Base-by-base conservation (phyloP, 306 rosid genomes). In the apple (Malus domestica) region DNA sequence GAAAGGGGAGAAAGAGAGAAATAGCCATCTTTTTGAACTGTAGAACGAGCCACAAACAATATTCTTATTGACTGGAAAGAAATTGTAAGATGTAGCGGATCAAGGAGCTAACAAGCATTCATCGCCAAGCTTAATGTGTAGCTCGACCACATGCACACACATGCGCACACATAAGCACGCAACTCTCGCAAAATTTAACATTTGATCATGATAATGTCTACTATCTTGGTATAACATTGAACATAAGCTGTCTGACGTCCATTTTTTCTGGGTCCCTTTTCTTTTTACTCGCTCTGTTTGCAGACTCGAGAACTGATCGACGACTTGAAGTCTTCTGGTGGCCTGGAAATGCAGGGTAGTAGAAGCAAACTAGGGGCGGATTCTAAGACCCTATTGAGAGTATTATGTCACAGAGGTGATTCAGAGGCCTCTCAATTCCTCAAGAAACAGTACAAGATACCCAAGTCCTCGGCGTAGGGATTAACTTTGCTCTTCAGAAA, bases 371-470 rank as follows among this genome's bases (percentile, higher is more conserved):
- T 93, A n/a, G 98, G 97, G 80, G 86, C 96, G 78, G 97, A 95
- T 86, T 83, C 93, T 18, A 89, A 92, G 83, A 95, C 98, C 11
- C 79, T 92, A 23, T 55, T 95, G 78, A 89, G 97, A 89, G 83
- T 92, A 82, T 78, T 95, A 38, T 92, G 97, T 79, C 98, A 95
- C 67, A 86, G 98, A 76, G 81, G 84, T 77, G 97, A 92, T 76
- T 80, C 97, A 44, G 98, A 90, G 74, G 98, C 98, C 68, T 90
- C 97, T 51, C 97, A 86, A 42, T 95, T 95, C 80, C 87, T 95
- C 54, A 95, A 92, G 92, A 95, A 92, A 85, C 98, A 95, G 85
- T 95, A 75, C 92, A 95, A 89, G 84, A 89, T 95, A 33, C 98
- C 97, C 2, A 92, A 87, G 71, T 90, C 98, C 46, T 80, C 88